A percentile compares a stretch with the other conserved stretches of the same genome.
These are phyloP conservation scores for Solanum hybrid DNA, from an alignment of 305 asterid genomes.

Conservation along the genomic window DNA sequence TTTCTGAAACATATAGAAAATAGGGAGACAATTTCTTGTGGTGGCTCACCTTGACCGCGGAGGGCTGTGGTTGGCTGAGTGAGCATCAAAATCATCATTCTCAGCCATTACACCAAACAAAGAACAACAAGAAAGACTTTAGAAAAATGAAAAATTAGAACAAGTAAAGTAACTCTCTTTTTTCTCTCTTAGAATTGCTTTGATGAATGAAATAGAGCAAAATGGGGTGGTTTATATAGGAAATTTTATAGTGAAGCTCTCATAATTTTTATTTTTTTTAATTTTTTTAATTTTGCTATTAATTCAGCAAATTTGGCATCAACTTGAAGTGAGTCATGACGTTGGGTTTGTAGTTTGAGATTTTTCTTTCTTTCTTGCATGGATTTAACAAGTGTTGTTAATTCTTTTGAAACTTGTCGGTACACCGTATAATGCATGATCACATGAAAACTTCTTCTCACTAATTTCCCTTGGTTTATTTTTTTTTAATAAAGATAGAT, in stretches of 20 bases:
- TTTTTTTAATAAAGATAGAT: neutral
- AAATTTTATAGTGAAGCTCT: neutral
- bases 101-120: neutral
- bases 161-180: neutral
- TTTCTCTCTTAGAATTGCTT: neutral
- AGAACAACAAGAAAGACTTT: neutral
- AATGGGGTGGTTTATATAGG: neutral
- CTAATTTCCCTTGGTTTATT: neutral
- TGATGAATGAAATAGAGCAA: neutral
- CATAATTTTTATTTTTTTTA: neutral
- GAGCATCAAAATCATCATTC: neutral
- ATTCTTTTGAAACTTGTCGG: neutral
- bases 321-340: neutral
- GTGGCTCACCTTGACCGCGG: neutral
- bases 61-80: neutral
- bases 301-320: neutral
- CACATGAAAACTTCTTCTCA: neutral
- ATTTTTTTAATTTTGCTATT: neutral
- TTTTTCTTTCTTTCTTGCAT: neutral
- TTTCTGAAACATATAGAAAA: neutral
- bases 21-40: neutral
- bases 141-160: neutral
- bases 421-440: neutral
- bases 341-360: neutral
- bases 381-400: neutral